Conservation (phyloP, 2,329 filamentous ascomycete genomes). For the Talaromyces sp. region DNA sequence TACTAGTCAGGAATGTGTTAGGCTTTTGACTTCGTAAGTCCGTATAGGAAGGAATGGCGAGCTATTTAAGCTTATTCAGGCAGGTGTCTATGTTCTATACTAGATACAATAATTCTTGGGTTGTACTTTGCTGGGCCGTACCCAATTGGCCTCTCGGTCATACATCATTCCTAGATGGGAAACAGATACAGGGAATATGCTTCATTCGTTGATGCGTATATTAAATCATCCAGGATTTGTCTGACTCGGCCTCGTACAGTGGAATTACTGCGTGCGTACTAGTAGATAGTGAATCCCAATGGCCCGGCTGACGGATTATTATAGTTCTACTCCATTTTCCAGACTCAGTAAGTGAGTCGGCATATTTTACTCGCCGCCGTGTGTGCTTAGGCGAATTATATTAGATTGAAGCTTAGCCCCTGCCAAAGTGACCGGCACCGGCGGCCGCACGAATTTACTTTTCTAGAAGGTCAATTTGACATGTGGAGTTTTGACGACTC, state of each 20-base stretch:
- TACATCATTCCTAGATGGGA: background rate
- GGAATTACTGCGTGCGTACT: background rate
- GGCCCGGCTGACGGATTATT: background rate
- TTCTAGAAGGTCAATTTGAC: background rate
- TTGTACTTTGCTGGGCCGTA: background rate
- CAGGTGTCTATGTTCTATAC: background rate
- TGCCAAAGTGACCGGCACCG: background rate
- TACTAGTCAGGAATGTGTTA: background rate
- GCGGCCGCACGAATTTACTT: background rate
- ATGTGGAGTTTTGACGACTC: background rate
- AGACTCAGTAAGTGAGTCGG: background rate
- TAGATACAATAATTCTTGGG: no score
- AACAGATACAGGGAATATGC: background rate
- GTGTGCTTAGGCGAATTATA: background rate
- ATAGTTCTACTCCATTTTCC: background rate
- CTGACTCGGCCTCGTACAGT: background rate
- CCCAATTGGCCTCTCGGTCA: background rate
- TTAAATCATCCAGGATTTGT: background rate
- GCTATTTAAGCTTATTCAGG: background rate
- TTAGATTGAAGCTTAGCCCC: background rate
- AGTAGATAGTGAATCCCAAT: background rate
- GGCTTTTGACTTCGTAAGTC: background rate
- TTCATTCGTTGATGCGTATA: background rate
- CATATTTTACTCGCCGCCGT: background rate
- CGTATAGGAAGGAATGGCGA: background rate